phyloP scores from a whole-genome alignment of 78 protist species.

The Planoprotostelium fungivorum region DNA sequence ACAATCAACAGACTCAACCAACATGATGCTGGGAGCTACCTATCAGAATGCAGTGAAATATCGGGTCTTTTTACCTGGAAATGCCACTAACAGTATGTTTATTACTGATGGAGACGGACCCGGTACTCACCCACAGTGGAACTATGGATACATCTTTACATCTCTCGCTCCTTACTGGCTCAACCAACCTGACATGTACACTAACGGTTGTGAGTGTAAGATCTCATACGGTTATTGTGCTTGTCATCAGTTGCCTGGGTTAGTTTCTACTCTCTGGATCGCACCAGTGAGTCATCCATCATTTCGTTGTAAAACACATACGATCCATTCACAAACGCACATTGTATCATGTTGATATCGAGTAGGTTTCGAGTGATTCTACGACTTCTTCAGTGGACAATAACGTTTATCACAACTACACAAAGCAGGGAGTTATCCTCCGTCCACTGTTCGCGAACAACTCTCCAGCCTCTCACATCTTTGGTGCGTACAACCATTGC shows the following conservation, averaged over 20 bases:
- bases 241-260: not conserved
- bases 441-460: not conserved
- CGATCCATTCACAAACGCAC: too few relatives aligned
- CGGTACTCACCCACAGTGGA: not conserved
- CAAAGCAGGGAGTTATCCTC: not conserved
- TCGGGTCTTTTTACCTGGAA: not conserved
- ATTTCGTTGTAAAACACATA: not conserved
- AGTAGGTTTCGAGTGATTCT: not conserved
- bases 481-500: not conserved
- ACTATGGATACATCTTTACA: not conserved
- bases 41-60: not conserved
- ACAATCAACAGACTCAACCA: not conserved
- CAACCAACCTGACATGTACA: not conserved
- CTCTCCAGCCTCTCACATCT: not conserved
- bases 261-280: not conserved
- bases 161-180: not conserved
- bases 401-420: not conserved
- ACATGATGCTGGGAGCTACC: not conserved
- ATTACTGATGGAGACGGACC: not conserved
- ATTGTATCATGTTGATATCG: not conserved
- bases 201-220: not conserved
- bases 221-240: not conserved
- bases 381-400: not conserved
- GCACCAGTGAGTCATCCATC: not conserved
- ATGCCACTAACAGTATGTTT: not conserved